Evolutionary conservation across 2,329 filamentous ascomycete genomes (phyloP), one percentile per base, ranked within the genome.

Genomic region (Xylaria sp.): DNA sequence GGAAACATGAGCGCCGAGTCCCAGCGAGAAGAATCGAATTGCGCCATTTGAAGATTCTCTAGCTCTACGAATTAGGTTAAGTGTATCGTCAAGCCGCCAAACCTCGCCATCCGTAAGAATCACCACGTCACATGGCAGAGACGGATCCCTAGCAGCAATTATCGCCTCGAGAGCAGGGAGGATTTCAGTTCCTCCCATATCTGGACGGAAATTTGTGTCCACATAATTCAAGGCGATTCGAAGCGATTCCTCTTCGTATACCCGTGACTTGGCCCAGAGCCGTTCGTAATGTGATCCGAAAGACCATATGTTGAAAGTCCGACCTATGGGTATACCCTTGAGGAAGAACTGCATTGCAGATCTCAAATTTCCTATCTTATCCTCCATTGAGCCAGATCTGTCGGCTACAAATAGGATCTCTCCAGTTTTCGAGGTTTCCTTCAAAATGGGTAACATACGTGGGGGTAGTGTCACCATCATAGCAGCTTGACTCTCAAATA

Each of bases 61-160:
- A 20, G 82, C 74, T 17, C 79, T 63, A 47, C 85, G 82, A 27
- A 89, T 77, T 59, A 82, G 83, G 0, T 72, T 45, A 60, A 88
- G 86, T 0, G 88, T 75, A 0, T 71, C 36, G 0, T 83, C 62
- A 60, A 88, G 84, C 2, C 81, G 69, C 82, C 81, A 85, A 47
- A 86, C 83, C 62, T 86, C 75, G 2, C 87, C 86, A 73, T 89
- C 87, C 0, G 86, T 89, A 47, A 88, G 75, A 38, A 89, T 67
- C 71, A 89, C 81, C 25, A 89, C 76, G 61, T 88, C 85, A 38
- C 68, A 70, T n/a, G 66, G 60, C 1, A 86, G 76, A 10, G 82
- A 79, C 60, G 83, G 76, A 57, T 83, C 80, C 22, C 62, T 62
- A 27, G 51, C 20, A 74, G 76, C 66, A 81, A 89, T 79, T 0